phyloP scores from a whole-genome alignment of 805 yeast genomes.

The Metschnikowia matae region DNA sequence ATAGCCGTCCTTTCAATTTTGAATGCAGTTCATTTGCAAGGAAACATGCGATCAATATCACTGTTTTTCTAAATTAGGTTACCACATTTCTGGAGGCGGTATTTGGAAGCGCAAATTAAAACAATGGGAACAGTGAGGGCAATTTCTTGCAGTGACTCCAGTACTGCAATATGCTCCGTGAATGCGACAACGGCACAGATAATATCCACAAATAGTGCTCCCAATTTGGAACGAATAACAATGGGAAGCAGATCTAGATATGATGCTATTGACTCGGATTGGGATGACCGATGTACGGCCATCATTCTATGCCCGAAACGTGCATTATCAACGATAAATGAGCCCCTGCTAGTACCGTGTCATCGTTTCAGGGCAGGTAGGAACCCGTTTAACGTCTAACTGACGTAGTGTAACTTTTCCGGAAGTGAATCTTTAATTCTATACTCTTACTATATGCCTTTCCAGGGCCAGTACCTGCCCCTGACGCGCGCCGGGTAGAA shows the following conservation, averaged over 20 bases:
- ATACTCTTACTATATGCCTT: not conserved
- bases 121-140: not conserved
- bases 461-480: not conserved
- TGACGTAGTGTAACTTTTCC: not conserved
- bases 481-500: constrained; percentile 1
- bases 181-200: not conserved
- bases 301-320: not conserved
- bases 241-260: not conserved
- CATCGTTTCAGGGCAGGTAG: too few relatives aligned
- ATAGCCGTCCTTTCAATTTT: not conserved
- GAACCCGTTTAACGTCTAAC: not conserved
- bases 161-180: not conserved
- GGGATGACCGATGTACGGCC: not conserved
- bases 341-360: not conserved
- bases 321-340: not conserved
- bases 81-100: not conserved
- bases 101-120: not conserved
- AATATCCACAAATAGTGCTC: not conserved
- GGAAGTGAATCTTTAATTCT: not conserved
- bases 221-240: not conserved
- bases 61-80: not conserved
- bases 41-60: not conserved
- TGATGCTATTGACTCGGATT: not conserved
- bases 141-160: not conserved
- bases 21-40: not conserved